A percentile compares a stretch with the other conserved stretches of the same genome.
phyloP scores from a whole-genome alignment of 1,139 yeast species.

The Tardiomyces depauwii region DNA sequence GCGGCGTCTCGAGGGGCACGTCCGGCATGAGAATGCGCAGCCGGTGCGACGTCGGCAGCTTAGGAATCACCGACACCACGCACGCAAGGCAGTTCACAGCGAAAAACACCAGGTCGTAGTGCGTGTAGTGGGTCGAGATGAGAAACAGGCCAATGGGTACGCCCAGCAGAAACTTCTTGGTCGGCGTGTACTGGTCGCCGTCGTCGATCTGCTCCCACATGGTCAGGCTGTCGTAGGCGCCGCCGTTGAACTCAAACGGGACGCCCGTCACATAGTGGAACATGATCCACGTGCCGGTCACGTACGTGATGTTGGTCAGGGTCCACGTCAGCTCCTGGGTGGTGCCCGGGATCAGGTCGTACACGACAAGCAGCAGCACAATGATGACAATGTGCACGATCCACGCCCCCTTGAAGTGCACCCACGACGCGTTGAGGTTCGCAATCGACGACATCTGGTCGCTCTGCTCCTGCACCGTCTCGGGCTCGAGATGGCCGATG shows the following conservation, averaged over 20 bases:
- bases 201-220: conserved; percentile 99
- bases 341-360: conserved; percentile 64
- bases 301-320: conserved; percentile 78
- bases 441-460: conserved; percentile 77
- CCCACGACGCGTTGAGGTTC: conserved; percentile 93
- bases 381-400: conserved; percentile 79
- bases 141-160: conserved; percentile 85
- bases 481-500: conserved; percentile 81
- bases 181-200: conserved; percentile 95
- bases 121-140: conserved; percentile 82
- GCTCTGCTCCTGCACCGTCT: conserved; percentile 80
- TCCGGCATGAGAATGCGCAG: conserved; percentile 17
- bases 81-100: conserved; percentile 73
- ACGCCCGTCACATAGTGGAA: conserved; percentile 95
- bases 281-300: conserved; percentile 88
- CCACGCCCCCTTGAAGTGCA: conserved; percentile 88
- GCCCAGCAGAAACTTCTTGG: conserved; percentile 81
- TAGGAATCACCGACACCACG: conserved; percentile 75
- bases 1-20: too few relatives aligned
- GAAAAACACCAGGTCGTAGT: conserved; percentile 71
- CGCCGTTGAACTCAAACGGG: conserved; percentile 92
- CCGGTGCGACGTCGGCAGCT: conserved; percentile 49
- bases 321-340: conserved; percentile 90
- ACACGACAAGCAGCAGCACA: conserved; percentile 57
- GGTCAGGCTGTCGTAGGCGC: conserved; percentile 90